A percentile compares a stretch with the other conserved stretches of the same genome.
Evolutionary conservation across 1,284 basidiomycete species (phyloP).

Genomic region (Volvariella surrecta): DNA sequence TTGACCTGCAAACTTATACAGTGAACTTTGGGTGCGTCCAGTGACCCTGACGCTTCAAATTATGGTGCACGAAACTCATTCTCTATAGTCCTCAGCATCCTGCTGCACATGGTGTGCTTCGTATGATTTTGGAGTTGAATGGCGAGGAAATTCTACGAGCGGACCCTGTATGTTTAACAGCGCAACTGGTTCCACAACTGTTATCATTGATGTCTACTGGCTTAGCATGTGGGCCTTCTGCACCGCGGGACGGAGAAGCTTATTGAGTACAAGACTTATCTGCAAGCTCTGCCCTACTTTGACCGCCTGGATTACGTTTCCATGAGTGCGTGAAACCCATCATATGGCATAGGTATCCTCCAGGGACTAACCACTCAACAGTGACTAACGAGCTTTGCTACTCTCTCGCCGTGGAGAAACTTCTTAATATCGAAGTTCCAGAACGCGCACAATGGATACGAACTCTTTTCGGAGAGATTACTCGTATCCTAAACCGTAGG

Average conservation of each 20-base stretch:
- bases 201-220: conserved; percentile 1
- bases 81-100: conserved; percentile 84
- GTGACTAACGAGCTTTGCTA: conserved; percentile 98
- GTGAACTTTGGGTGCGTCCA: conserved; percentile 80
- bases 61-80: conserved; percentile 2
- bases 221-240: conserved; percentile 88
- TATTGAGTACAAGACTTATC: conserved; percentile 99
- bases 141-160: conserved; percentile 91
- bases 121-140: conserved; percentile 96
- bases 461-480: conserved; percentile 96
- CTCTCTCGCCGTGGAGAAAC: conserved; percentile 95
- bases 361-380: conserved; percentile 18
- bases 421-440: conserved; percentile 98
- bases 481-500: conserved; percentile 88
- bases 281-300: conserved; percentile 98
- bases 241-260: conserved; percentile 98
- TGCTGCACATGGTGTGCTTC: conserved; percentile 96
- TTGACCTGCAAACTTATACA: conserved; percentile 20
- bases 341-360: background rate
- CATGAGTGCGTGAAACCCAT: conserved; percentile 79
- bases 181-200: conserved; percentile 1
- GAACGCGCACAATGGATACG: conserved; percentile 99
- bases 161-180: conserved; percentile 65
- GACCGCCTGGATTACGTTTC: conserved; percentile 99
- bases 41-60: background rate